Percentiles rank a stretch among this genome's conserved stretches.
phyloP scores from a whole-genome alignment of 73 alveolate genomes.

The Diophrys sp. region DNA sequence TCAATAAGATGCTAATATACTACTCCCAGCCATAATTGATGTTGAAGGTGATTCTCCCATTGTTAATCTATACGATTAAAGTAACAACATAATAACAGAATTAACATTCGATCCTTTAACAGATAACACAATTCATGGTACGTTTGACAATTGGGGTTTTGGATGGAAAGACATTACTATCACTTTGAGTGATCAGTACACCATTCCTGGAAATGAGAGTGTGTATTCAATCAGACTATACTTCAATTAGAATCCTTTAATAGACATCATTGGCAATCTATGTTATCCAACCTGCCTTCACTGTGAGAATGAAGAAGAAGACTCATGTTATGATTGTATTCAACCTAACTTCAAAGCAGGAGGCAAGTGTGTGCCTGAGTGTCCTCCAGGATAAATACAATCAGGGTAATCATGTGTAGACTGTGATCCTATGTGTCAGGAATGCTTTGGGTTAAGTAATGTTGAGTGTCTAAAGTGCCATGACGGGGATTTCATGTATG shows the following conservation, averaged over 20 bases:
- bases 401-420: not conserved
- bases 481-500: not conserved
- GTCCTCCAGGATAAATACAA: not conserved
- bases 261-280: not conserved
- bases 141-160: not conserved
- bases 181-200: not conserved
- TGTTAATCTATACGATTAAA: not conserved
- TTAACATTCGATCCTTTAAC: too few species aligned
- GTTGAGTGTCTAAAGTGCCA: not conserved
- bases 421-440: not conserved
- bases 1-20: not conserved
- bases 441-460: not conserved
- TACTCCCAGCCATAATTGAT: not conserved
- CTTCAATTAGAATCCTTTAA: not conserved
- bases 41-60: not conserved
- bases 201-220: not conserved
- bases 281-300: not conserved
- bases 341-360: not conserved
- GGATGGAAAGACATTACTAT: not conserved
- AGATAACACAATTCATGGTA: not conserved
- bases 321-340: not conserved
- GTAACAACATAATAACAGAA: not conserved
- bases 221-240: not conserved
- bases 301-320: not conserved
- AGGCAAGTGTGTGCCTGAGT: not conserved